Percentiles rank a stretch among this genome's conserved stretches.
These are phyloP conservation scores for Arxiozyma bovina DNA, from an alignment of 1,139 yeast genomes.

Conservation along the genomic window DNA sequence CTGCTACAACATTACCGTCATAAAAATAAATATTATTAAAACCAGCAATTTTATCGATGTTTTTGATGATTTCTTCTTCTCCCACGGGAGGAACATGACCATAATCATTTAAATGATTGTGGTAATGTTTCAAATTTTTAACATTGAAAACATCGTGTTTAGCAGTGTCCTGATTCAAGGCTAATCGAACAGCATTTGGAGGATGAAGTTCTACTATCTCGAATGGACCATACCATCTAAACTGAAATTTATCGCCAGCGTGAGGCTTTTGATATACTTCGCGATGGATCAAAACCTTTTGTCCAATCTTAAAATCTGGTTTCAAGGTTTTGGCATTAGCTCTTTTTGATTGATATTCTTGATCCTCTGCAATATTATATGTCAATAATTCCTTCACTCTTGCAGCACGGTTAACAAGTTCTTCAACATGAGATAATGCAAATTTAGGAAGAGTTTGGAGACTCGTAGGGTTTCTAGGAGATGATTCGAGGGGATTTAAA, in stretches of 20 bases:
- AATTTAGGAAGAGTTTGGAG: neutral
- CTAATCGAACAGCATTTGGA: neutral
- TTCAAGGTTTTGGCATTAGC: neutral
- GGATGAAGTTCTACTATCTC: neutral
- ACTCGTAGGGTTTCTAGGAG: neutral
- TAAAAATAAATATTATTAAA: too few relatives aligned
- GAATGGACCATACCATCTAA: neutral
- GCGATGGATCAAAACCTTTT: neutral
- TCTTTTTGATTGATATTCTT: neutral
- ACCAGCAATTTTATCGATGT: too few relatives aligned
- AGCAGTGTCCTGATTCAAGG: neutral
- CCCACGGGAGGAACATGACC: neutral
- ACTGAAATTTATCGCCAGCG: neutral
- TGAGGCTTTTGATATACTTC: neutral
- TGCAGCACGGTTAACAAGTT: neutral
- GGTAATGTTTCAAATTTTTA: neutral
- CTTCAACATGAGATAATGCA: neutral
- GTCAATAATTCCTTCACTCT: neutral
- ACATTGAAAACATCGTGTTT: neutral
- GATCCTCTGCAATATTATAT: neutral
- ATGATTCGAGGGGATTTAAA: neutral
- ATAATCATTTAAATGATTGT: neutral
- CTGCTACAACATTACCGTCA: too few relatives aligned
- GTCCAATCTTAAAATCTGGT: neutral
- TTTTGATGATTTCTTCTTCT: too few relatives aligned